Base-by-base conservation (phyloP, 1,139 yeast species). In the Saccharomycopsis hybrid region DNA sequence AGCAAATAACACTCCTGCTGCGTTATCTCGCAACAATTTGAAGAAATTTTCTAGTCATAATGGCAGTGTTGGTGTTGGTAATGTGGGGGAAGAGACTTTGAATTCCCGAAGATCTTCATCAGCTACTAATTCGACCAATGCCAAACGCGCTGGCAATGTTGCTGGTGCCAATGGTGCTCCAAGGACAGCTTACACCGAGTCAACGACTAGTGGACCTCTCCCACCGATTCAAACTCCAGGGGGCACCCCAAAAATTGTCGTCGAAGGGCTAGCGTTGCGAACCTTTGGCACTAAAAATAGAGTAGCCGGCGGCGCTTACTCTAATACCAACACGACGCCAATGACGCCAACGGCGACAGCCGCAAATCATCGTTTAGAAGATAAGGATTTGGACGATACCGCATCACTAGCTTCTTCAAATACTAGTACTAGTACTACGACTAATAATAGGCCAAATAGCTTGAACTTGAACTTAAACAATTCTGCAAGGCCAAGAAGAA, bases 191-290 rank as follows among this genome's bases (percentile, higher is more conserved):
- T 7, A n/a, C 25, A 24, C 8, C 40, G 7, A 36, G 9, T 36
- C 39, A 5, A 36, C 24, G 9, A 13, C 39, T 24, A 36, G 18
- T 24, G 24, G 24, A 5, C 39, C 39, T 11, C 24, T 36, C 7
- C 18, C 39, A 9, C 7, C 39, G 7, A 36, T 36, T 11, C 39
- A 36, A 36, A 36, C 39, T 36, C 18, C 39, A 11, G 7, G 24
- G 5, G 39, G 7, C 7, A 24, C 48, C 7, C 56, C 56, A 30
- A 53, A 54, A 7, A 51, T 53, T 24, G 46, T 53, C 48, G 56
- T 53, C 5, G 54, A 53, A 24, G 56, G 56, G 11, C 38, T 53
- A 28, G 50, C 54, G 5, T 48, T 53, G 33, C 37, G 56, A 39
- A 38, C 50, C 3, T 53, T 53, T 49, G 56, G 56, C 1, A 52